Percentiles rank a stretch among this genome's conserved stretches.
Conservation (phyloP, 2,329 filamentous ascomycete genomes). For the Fusarium chaquense region DNA sequence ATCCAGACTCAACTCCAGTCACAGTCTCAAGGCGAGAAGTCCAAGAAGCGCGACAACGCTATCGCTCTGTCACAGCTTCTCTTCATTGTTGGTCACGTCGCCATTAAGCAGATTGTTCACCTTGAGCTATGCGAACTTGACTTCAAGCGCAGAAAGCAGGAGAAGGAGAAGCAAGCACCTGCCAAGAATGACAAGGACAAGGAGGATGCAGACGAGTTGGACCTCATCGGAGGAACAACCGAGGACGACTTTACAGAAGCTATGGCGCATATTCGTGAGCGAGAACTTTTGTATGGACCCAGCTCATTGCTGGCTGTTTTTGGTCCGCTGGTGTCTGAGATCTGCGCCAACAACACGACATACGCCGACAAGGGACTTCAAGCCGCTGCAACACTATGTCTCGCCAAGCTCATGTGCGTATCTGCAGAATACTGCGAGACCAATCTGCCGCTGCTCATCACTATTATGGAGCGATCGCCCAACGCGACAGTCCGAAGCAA, state of each 20-base stretch:
- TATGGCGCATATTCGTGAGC: slow-evolving; percentile 84
- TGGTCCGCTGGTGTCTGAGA: slow-evolving; percentile 90
- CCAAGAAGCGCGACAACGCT: slow-evolving; percentile 73
- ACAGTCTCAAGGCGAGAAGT: slow-evolving; percentile 54
- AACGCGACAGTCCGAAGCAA: slow-evolving; percentile 95
- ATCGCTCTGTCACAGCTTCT: slow-evolving; percentile 88
- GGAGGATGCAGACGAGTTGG: slow-evolving; percentile 86
- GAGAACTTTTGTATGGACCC: slow-evolving; percentile 84
- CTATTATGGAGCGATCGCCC: slow-evolving; percentile 94
- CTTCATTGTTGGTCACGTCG: slow-evolving; percentile 95
- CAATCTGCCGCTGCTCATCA: slow-evolving; percentile 93
- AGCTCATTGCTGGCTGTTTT: slow-evolving; percentile 90
- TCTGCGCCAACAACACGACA: slow-evolving; percentile 93
- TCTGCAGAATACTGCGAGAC: slow-evolving; percentile 95
- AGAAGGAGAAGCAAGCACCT: slow-evolving; percentile 77
- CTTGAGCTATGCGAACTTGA: slow-evolving; percentile 97
- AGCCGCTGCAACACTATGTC: slow-evolving; percentile 90
- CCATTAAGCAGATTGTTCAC: slow-evolving; percentile 99
- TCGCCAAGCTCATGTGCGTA: slow-evolving; percentile 99
- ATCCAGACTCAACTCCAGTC: slow-evolving; percentile 46
- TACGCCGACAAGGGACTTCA: slow-evolving; percentile 93
- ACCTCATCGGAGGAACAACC: slow-evolving; percentile 95
- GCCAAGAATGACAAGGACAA: slow-evolving; percentile 64
- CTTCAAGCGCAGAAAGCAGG: slow-evolving; percentile 95
- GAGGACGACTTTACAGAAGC: slow-evolving; percentile 93